Percentiles rank a stretch among this genome's conserved stretches.
These are phyloP conservation scores for Wickerhamomyces chaumierensis DNA, from an alignment of 805 yeast genomes.

Conservation along the genomic window DNA sequence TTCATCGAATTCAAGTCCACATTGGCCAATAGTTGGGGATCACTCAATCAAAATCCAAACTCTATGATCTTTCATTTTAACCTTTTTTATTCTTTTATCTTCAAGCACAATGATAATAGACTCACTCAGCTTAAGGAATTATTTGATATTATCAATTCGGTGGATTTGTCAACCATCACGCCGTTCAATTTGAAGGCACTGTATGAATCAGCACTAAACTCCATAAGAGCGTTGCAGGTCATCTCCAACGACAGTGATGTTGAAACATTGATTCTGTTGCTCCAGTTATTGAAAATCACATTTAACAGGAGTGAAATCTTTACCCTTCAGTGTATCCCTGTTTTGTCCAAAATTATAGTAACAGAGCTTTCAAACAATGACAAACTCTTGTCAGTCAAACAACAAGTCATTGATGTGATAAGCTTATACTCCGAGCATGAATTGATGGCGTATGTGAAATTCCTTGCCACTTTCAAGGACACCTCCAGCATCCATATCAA, in stretches of 20 bases:
- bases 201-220: background rate
- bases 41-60: background rate
- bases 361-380: background rate
- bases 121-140: slow-evolving; percentile 2
- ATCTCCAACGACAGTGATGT: background rate
- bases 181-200: background rate
- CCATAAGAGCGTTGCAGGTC: background rate
- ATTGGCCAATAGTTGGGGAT: slow-evolving; percentile 15
- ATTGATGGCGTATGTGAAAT: background rate
- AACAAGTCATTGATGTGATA: background rate
- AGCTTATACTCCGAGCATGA: background rate
- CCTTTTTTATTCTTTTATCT: slow-evolving; percentile 20
- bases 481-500: background rate
- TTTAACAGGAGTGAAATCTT: slow-evolving; percentile 2
- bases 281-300: slow-evolving; percentile 4
- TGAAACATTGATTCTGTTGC: background rate
- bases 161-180: background rate
- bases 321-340: background rate
- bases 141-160: background rate
- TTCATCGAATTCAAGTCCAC: slow-evolving; percentile 17
- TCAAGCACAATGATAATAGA: slow-evolving; percentile 5
- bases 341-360: background rate
- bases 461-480: background rate
- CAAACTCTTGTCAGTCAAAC: background rate
- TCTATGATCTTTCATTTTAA: slow-evolving; percentile 16